phyloP scores from a whole-genome alignment of 371 early-diverging fungal genomes.

The Batkoa obscura region DNA sequence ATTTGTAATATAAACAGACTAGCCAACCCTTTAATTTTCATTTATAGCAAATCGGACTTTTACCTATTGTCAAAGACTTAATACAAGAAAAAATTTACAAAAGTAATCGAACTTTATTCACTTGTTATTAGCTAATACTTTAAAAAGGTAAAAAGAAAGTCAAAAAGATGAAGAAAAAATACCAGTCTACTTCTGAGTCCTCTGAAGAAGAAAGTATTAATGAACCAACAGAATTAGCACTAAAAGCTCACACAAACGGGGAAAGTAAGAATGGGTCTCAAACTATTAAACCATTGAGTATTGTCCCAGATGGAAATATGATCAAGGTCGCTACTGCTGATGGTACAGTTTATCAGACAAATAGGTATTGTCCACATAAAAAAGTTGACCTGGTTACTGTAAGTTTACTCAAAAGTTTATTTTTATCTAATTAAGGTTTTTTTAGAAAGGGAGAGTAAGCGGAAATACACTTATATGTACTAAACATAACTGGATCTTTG shows the following conservation, averaged over 20 bases:
- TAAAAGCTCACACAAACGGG: background rate
- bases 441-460: background rate
- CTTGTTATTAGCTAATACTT: background rate
- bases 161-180: conserved; percentile 4
- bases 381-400: conserved; percentile 29
- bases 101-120: background rate
- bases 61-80: conserved; percentile 27
- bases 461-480: conserved; percentile 4
- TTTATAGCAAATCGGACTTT: conserved; percentile 18
- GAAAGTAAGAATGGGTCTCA: background rate
- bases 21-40: background rate
- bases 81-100: conserved; percentile 15
- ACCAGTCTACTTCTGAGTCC: background rate
- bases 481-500: conserved; percentile 5
- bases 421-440: background rate
- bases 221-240: background rate
- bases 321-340: conserved; percentile 26
- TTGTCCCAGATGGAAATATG: conserved; percentile 16
- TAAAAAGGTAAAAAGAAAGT: background rate
- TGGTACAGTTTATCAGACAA: conserved; percentile 32
- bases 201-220: background rate
- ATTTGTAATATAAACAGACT: background rate
- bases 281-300: background rate
- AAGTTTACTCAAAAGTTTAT: background rate
- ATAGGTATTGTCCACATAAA: conserved; percentile 45